phyloP scores from a whole-genome alignment of 2,329 filamentous ascomycete species.

The Ophiostoma sp. region DNA sequence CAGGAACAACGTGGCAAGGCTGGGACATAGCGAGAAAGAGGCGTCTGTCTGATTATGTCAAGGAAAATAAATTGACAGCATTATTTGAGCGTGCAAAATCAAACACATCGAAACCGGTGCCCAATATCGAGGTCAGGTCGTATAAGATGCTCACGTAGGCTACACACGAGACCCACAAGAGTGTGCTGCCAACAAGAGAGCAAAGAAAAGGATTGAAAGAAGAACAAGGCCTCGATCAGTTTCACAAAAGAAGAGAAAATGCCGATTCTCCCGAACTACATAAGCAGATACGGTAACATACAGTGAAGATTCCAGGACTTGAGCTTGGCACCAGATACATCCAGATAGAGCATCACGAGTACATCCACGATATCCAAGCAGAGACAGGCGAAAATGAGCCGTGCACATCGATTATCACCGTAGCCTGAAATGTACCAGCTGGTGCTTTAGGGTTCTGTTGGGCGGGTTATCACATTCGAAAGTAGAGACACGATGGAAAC shows the following conservation, averaged over 20 bases:
- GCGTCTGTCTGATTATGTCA: neutral
- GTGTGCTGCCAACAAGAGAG: neutral
- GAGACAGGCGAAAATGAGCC: neutral
- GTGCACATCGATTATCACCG: neutral
- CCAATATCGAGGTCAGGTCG: neutral
- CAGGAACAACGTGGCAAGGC: conserved; percentile 1
- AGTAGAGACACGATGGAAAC: neutral
- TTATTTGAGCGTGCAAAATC: neutral
- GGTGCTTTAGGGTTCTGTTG: neutral
- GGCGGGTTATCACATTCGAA: neutral
- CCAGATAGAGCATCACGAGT: neutral
- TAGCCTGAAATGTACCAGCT: neutral
- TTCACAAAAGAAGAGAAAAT: too few relatives aligned
- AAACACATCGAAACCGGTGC: neutral
- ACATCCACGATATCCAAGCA: neutral
- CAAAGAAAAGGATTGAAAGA: neutral
- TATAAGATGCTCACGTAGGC: neutral
- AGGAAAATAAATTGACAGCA: neutral
- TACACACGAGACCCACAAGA: neutral
- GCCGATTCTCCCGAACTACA: neutral
- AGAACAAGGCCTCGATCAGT: neutral
- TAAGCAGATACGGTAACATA: neutral
- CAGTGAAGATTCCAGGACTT: neutral
- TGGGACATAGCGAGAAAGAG: neutral
- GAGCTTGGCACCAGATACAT: neutral